Evolutionary conservation across 1,139 yeast species (phyloP), one percentile per base, ranked within the genome.

Genomic region (Hansenula sp.): DNA sequence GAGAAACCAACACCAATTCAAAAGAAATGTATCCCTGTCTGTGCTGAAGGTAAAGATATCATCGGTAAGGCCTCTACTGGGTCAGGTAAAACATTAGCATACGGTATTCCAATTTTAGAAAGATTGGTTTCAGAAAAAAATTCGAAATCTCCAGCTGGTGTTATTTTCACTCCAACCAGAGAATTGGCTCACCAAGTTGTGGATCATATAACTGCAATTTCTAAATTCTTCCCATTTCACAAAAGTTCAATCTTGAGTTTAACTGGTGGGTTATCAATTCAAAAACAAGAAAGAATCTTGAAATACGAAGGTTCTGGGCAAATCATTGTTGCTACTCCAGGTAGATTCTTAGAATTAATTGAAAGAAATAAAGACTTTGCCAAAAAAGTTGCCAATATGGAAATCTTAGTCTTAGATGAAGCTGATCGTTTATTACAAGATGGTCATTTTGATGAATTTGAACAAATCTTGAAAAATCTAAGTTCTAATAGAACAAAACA

Each of bases 31-130:
- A 83, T 93, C 43, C 96, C 98, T 1, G 61, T 73, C 29, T 89
- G 94, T 4, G 51, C 87, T 13, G 69, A 72, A 31, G 95, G 93
- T 6, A 74, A 73, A 41, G 98, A 93, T 63, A 78, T 93, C 10
- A 80, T 94, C 52, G 99, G 99, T 46, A 94, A 93, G 59, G 99
- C 99, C 11, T 84, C 95, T 9, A 94, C 99, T 1, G 99, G 99
- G 62, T 89, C 96, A 0, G 99, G 99, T 72, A 93, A 93, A 61
- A 93, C 99, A 0, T 71, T 91, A 46, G 99, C 99, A 0, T 93
- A 89, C 61, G 97, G 97, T 41, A 78, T 93, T 24, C 98, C 99
- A n/a, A 84, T 94, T 25, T 65, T 93, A 47, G 96, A 94, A 59
- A 76, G 75, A 43, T 71, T 81, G 42, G 58, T 80, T 15, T 43